Base-by-base conservation (phyloP, 495 filamentous ascomycete genomes). In the Aspergillus asperescens region DNA sequence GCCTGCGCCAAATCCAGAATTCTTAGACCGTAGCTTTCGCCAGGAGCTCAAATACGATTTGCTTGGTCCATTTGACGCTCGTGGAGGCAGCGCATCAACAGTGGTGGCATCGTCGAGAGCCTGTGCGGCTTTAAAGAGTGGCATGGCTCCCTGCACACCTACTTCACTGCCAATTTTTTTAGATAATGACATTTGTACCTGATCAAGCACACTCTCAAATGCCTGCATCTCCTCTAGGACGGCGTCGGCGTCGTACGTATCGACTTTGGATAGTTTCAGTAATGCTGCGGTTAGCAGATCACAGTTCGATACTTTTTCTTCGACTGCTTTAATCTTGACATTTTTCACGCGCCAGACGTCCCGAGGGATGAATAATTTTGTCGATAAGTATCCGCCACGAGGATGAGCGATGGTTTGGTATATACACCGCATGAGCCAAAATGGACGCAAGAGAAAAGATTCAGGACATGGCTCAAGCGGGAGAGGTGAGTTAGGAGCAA, bases 311-410 rank as follows among this genome's bases (percentile, higher is more conserved):
- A 96, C 86, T 70, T 98, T 98, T 55, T 98, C 93, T 45, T 98
- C 93, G 13, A 96, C 57, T 29, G 79, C 83, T 69, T 89, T 91
- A 15, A 98, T 72, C 65, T 96, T 96, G 41, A 96, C 89, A 43
- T 89, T 90, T 62, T 93, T 94, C 0, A 96, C 90, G 25, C 81
- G 80, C 93, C 93, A 98, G 10, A 91, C 88, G 57, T 97, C 91
- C 18, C 88, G 79, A 6, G 93, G 94, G 4, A 98, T 76, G 60
- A 97, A 97, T 1, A 97, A 77, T 54, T 88, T 88, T 23, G 83
- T 90, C 24, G 92, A 93, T 15, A 98, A 64, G 64, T 95, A 98
- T 7, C 90, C 93, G 22, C 93, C 93, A 18, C 88, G 85, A 5
- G 91, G 88, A 63, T 97, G 90, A 18, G 86, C 84, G 24, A 97